A percentile compares a stretch with the other conserved stretches of the same genome.
Conservation (phyloP, 257 asterid species). For the Nicotiana sylvestris region DNA sequence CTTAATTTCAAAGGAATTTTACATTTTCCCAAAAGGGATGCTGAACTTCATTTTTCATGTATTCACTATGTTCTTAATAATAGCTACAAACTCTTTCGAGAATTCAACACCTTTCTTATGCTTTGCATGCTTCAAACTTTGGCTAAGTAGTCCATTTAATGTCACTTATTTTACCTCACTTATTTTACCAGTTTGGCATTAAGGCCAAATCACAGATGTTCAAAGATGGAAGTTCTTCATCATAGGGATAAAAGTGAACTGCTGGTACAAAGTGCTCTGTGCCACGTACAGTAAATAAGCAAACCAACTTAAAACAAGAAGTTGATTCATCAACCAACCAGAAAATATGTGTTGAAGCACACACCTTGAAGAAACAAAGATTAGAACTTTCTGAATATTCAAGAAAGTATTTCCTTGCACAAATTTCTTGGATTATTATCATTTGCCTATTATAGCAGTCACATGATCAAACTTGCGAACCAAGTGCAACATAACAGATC, state of each 20-base stretch:
- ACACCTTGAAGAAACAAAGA: background rate
- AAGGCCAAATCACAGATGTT: background rate
- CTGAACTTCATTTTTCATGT: background rate
- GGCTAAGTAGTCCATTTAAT: background rate
- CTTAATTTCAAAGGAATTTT: background rate
- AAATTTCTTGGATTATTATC: slow-evolving; percentile 2
- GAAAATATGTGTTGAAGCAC: background rate
- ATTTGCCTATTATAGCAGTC: background rate
- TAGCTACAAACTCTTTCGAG: background rate
- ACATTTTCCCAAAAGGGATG: background rate
- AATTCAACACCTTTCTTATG: background rate
- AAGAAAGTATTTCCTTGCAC: slow-evolving; percentile 3
- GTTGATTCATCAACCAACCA: background rate
- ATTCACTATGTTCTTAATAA: background rate
- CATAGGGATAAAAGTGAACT: background rate
- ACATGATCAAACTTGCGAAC: slow-evolving; percentile 3
- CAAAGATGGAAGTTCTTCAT: background rate
- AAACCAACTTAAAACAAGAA: background rate
- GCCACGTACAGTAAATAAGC: background rate
- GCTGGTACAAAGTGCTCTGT: background rate
- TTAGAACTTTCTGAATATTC: background rate
- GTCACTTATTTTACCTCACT: background rate
- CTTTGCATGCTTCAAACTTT: background rate
- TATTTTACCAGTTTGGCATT: background rate
- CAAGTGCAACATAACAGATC: slow-evolving; percentile 18